Percentiles rank a stretch among this genome's conserved stretches.
Evolutionary conservation across 305 asterid species (phyloP).

Genomic region (Euphrasia arctica): DNA sequence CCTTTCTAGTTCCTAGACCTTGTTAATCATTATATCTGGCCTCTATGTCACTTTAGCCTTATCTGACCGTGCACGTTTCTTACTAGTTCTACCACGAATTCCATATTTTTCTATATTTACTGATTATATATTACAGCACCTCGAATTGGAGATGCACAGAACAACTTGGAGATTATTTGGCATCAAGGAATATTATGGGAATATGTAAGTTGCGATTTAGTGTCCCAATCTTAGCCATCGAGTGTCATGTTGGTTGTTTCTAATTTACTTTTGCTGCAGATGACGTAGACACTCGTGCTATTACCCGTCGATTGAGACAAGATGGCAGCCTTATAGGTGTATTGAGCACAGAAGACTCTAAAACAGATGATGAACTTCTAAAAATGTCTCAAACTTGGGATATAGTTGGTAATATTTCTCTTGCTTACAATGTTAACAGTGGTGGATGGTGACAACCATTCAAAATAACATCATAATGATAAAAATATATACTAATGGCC

Average conservation of each 20-base stretch:
- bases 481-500: neutral
- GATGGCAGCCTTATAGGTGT: constrained; percentile 98
- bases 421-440: constrained; percentile 1
- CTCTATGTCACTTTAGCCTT: constrained; percentile 3
- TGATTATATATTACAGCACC: constrained; percentile 49
- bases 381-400: constrained; percentile 72
- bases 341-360: constrained; percentile 72
- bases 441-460: neutral
- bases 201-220: constrained; percentile 56
- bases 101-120: constrained; percentile 16
- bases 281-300: constrained; percentile 97
- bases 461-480: neutral
- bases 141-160: constrained; percentile 85
- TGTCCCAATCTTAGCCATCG: constrained; percentile 6
- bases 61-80: constrained; percentile 14
- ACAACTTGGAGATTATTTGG: constrained; percentile 85
- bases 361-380: constrained; percentile 75
- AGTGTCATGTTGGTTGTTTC: constrained; percentile 15
- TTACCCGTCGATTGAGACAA: constrained; percentile 86
- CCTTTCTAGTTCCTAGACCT: constrained; percentile 20
- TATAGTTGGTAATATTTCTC: constrained; percentile 63
- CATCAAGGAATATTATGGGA: constrained; percentile 86
- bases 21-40: neutral
- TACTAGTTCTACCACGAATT: constrained; percentile 5
- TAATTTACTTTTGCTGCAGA: constrained; percentile 44